Evolutionary conservation across 2,329 filamentous ascomycete species (phyloP).

Genomic region (Didymosphaeria variabile): DNA sequence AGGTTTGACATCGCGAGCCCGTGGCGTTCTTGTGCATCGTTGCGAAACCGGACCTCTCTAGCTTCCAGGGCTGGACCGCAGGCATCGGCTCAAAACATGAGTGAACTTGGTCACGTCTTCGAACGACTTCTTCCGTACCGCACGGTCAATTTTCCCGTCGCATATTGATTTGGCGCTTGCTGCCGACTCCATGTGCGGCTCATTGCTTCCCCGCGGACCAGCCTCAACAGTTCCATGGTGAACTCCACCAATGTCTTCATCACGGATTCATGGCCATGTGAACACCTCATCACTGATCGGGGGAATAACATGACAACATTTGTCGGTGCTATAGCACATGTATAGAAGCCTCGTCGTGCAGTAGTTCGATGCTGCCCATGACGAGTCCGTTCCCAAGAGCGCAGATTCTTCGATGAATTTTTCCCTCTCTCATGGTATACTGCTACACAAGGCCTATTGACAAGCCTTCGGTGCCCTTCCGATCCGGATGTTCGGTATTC

Average conservation of each 20-base stretch:
- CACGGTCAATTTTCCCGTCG: background rate
- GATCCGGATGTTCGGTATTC: background rate
- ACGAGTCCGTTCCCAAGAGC: background rate
- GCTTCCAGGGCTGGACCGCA: background rate
- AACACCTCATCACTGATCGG: too few species aligned
- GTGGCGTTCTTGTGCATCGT: constrained; percentile 6
- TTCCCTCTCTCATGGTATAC: background rate
- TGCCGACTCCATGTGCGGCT: background rate
- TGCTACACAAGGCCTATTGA: background rate
- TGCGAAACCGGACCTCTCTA: constrained; percentile 7
- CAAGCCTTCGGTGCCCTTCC: background rate
- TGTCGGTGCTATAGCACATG: background rate
- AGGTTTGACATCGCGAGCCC: background rate
- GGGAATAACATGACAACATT: background rate
- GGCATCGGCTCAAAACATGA: background rate
- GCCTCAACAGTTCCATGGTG: constrained; percentile 4
- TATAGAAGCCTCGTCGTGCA: background rate
- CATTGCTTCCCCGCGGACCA: background rate
- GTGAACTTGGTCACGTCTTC: background rate
- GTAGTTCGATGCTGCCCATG: background rate
- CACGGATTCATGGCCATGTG: background rate
- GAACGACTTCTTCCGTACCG: background rate
- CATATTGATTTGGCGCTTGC: background rate
- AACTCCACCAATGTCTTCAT: background rate
- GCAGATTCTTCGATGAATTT: background rate